A percentile compares a stretch with the other conserved stretches of the same genome.
Evolutionary conservation across 306 rosid genomes (phyloP).

Genomic region (Begonia loranthoides): DNA sequence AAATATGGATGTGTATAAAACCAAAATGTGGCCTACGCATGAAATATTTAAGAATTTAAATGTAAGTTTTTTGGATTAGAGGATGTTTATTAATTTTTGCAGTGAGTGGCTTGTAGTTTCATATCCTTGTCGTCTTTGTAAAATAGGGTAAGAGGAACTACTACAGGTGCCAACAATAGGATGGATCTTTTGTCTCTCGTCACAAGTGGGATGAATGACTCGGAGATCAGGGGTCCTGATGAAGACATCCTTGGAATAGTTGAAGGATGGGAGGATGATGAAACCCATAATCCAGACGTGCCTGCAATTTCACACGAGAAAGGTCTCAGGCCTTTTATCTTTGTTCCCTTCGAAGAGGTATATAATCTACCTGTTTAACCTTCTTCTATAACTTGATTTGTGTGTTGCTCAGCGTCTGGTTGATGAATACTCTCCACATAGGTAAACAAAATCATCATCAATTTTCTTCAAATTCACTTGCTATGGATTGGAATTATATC

Average conservation of each 20-base stretch:
- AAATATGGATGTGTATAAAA: too few relatives aligned
- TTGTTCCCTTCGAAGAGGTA: slow-evolving; percentile 86
- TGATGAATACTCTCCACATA: not conserved
- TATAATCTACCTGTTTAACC: not conserved
- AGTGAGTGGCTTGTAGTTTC: too few relatives aligned
- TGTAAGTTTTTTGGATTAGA: too few relatives aligned
- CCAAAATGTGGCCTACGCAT: too few relatives aligned
- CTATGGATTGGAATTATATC: too few relatives aligned
- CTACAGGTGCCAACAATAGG: slow-evolving; percentile 70
- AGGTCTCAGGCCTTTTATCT: slow-evolving; percentile 80
- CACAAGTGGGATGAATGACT: slow-evolving; percentile 62
- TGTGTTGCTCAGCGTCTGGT: too few relatives aligned
- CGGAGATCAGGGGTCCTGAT: slow-evolving; percentile 42
- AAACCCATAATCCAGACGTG: slow-evolving; percentile 92
- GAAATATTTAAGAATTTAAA: too few relatives aligned
- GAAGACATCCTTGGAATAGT: slow-evolving; percentile 83
- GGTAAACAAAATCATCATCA: too few relatives aligned
- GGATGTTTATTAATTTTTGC: too few relatives aligned
- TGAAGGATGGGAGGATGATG: slow-evolving; percentile 90
- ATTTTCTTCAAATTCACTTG: too few relatives aligned
- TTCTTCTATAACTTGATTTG: not conserved
- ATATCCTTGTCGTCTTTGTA: slow-evolving; percentile 1
- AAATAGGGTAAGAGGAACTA: slow-evolving; percentile 74
- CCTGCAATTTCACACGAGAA: slow-evolving; percentile 83
- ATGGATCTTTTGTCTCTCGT: slow-evolving; percentile 91